Percentiles rank a stretch among this genome's conserved stretches.
These are phyloP conservation scores for Dryadomyces sulphureus DNA, from an alignment of 2,329 filamentous ascomycete genomes.

Conservation along the genomic window DNA sequence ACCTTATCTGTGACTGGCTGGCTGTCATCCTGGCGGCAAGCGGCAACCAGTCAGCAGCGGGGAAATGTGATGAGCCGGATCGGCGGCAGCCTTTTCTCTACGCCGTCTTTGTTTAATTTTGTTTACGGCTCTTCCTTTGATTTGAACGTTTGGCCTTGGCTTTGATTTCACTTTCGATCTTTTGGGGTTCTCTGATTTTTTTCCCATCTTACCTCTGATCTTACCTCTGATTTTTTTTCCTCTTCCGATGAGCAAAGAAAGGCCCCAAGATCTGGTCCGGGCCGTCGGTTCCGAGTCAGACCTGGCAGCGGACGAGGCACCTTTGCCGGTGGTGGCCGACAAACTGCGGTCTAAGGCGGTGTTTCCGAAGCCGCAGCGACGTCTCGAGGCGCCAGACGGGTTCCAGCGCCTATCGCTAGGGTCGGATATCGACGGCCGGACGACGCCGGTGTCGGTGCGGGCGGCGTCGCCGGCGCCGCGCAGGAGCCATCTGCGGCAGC, in stretches of 20 bases:
- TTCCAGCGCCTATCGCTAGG: conserved; percentile 26
- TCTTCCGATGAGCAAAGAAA: too few species aligned
- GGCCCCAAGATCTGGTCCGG: not conserved
- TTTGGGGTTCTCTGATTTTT: too few species aligned
- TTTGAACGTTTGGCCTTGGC: too few species aligned
- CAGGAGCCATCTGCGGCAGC: conserved; percentile 6
- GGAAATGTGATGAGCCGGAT: not conserved
- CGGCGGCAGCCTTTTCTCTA: too few species aligned
- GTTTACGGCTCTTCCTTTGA: too few species aligned
- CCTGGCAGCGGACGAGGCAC: not conserved
- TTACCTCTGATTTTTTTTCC: too few species aligned
- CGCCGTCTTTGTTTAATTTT: too few species aligned
- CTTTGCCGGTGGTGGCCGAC: not conserved
- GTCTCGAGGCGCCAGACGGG: conserved; percentile 13
- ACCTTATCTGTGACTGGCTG: not conserved
- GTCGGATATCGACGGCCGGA: conserved; percentile 17
- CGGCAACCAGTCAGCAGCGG: not conserved
- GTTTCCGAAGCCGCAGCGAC: not conserved
- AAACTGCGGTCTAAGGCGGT: not conserved
- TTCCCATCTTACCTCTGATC: too few species aligned
- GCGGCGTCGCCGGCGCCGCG: not conserved
- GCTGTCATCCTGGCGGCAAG: not conserved
- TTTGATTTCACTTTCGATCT: too few species aligned
- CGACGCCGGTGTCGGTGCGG: conserved; percentile 8
- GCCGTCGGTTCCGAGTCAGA: not conserved